These are phyloP conservation scores for Syzygium syzygioides DNA, from an alignment of 441 rosid species.

Conservation along the genomic window DNA sequence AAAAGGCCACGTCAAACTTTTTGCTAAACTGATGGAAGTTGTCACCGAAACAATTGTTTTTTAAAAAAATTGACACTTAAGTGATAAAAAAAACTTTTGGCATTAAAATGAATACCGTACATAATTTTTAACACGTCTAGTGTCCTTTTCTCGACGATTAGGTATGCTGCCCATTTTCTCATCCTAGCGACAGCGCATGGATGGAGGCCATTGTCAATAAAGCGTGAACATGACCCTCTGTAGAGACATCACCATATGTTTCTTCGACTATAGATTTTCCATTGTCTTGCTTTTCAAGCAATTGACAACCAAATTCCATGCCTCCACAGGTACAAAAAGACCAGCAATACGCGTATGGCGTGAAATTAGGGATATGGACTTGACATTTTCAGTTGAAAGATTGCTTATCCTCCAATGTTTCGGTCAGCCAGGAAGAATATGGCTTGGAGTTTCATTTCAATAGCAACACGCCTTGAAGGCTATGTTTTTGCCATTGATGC, in stretches of 20 bases:
- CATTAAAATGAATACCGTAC: too few relatives aligned
- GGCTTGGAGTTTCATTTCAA: neutral
- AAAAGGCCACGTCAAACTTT: too few relatives aligned
- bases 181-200: conserved; percentile 33
- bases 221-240: conserved; percentile 53
- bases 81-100: too few relatives aligned
- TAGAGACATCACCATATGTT: neutral
- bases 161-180: neutral
- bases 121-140: rapidly evolving
- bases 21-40: too few relatives aligned
- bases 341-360: neutral
- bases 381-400: neutral
- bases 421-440: neutral
- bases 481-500: neutral
- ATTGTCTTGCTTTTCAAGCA: neutral
- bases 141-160: neutral
- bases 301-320: neutral
- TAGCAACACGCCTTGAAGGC: neutral
- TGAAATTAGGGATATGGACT: neutral
- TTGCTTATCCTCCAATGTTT: neutral
- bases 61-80: too few relatives aligned
- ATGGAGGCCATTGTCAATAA: conserved; percentile 48
- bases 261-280: neutral
- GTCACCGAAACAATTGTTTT: too few relatives aligned
- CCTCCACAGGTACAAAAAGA: neutral